Evolutionary conservation across 768 basidiomycete genomes (phyloP), one percentile per base, ranked within the genome.

Genomic region (Mycena alexandri): DNA sequence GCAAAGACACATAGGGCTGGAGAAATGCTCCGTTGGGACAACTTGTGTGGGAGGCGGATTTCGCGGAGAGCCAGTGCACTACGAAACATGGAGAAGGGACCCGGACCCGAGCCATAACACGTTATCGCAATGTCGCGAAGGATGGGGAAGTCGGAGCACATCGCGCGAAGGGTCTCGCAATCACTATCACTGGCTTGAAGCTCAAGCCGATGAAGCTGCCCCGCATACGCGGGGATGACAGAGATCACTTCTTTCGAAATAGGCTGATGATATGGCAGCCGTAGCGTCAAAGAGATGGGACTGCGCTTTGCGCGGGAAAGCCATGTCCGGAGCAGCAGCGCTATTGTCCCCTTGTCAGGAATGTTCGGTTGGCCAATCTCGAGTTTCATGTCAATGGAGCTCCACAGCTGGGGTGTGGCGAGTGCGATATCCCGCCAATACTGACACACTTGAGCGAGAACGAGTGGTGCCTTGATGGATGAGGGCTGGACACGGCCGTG

Each of bases 381-480:
- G 50, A 52, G 17, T 33, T 52, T 52, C 50, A 52, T 33, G 50
- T 52, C 50, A 17, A 52, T 52, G 25, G 50, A 52, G 50, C 41
- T 57, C 55, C 55, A 57, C 24, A 57, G 42, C 19, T 41, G 2
- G 16, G 36, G 21, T 10, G 55, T 44, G 55, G 55, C 55, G 24
- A 57, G 41, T 42, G 55, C 55, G 41, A 57, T 22, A 42, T 57
- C 42, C 22, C 41, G n/a, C 55, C 55, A 57, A 42, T 42, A n/a
- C 36, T 34, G 34, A 24, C 53, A 55, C 12, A 41, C 53, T 41
- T 38, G 53, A 38, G 38, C 36, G 38, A 55, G 38, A 41, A 55
- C 53, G 36, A 55, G 53, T 41, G 53, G 53, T 22, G 53, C 53
- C 34, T 41, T 36, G 53, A n/a, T 55, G 29, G 41, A n/a, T 17